phyloP scores from a whole-genome alignment of 2,329 filamentous ascomycete genomes.

The Botrytis fabae region DNA sequence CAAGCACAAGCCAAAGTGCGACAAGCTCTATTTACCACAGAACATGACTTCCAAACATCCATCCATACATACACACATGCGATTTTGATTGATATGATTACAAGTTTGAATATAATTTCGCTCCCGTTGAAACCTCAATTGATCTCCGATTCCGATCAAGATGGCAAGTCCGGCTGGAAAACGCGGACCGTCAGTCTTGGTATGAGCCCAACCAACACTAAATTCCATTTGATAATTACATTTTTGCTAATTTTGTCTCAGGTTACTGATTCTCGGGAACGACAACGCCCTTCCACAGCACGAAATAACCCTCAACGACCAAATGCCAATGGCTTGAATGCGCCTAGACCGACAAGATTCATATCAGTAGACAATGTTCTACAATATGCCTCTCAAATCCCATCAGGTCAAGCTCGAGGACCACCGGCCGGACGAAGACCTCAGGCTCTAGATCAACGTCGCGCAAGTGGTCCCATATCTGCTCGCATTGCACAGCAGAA shows the following conservation, averaged over 20 bases:
- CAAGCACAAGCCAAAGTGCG: background rate
- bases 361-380: conserved; percentile 94
- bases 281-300: conserved; percentile 47
- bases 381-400: conserved; percentile 90
- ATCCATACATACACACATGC: background rate
- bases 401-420: conserved; percentile 83
- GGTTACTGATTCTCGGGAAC: conserved; percentile 61
- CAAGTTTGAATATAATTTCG: conserved; percentile 11
- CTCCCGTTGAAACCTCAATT: background rate
- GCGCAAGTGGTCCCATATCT: conserved; percentile 47
- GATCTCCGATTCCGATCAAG: background rate
- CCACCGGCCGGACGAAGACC: conserved; percentile 55
- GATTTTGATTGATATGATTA: background rate
- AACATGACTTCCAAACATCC: background rate
- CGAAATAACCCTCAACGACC: conserved; percentile 42
- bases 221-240: background rate
- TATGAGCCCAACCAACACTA: conserved; percentile 41
- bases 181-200: conserved; percentile 61
- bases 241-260: conserved; percentile 36
- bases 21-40: background rate
- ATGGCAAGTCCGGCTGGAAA: conserved; percentile 43
- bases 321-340: conserved; percentile 34
- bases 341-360: conserved; percentile 62
- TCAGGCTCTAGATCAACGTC: conserved; percentile 49
- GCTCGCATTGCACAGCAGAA: conserved; percentile 47